Percentiles rank a stretch among this genome's conserved stretches.
phyloP scores from a whole-genome alignment of 495 filamentous ascomycete species.

The Margaritispora aquatica region DNA sequence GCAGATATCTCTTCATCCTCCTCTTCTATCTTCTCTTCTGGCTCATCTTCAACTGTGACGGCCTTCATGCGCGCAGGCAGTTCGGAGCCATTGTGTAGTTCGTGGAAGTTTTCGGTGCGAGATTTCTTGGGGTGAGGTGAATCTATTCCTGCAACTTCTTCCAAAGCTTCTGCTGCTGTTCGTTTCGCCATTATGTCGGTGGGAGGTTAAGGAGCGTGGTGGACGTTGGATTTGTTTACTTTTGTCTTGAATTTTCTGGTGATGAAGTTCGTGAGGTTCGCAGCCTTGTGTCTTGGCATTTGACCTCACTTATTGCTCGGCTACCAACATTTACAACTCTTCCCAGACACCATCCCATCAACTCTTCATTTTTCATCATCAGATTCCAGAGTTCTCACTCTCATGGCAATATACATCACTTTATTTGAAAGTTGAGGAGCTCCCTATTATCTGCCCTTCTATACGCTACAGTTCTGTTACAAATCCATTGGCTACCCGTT shows the following conservation, averaged over 20 bases:
- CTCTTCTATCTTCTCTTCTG: slow-evolving; percentile 28
- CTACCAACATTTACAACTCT: too few relatives aligned
- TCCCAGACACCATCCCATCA: too few relatives aligned
- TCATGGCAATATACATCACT: too few relatives aligned
- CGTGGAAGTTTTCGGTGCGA: slow-evolving; percentile 52
- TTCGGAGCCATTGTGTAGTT: slow-evolving; percentile 33
- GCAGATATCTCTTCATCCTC: slow-evolving; percentile 36
- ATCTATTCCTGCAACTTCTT: slow-evolving; percentile 47
- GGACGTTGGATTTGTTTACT: not conserved
- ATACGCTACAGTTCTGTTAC: too few relatives aligned
- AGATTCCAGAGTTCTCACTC: too few relatives aligned
- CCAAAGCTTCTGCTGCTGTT: slow-evolving; percentile 69
- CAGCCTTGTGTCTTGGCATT: not conserved
- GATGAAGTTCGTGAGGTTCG: not conserved
- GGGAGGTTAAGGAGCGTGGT: not conserved
- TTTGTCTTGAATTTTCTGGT: not conserved
- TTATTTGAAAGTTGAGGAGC: too few relatives aligned
- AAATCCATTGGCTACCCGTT: too few relatives aligned
- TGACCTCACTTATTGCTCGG: not conserved
- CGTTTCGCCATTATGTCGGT: slow-evolving; percentile 61
- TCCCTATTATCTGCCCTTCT: too few relatives aligned
- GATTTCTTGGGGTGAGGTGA: slow-evolving; percentile 76
- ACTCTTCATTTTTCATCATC: too few relatives aligned
- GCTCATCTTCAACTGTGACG: slow-evolving; percentile 6
- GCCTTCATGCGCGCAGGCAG: slow-evolving; percentile 35